These are phyloP conservation scores for Geranomyces variabilis DNA, from an alignment of 192 early-diverging fungal species.

Conservation along the genomic window DNA sequence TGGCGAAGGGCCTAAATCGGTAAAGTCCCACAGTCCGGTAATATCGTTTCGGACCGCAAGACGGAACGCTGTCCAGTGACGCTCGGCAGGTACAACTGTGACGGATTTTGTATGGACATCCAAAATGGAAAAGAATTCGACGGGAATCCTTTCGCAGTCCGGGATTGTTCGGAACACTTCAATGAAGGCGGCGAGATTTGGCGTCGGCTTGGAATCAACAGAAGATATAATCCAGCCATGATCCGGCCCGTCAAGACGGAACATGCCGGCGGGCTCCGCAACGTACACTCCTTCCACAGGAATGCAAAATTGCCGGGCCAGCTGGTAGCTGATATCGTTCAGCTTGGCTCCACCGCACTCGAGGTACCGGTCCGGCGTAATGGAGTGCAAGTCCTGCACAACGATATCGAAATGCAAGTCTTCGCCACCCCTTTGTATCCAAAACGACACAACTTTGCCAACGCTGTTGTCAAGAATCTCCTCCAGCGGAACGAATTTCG, in stretches of 20 bases:
- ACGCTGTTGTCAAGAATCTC: constrained; percentile 72
- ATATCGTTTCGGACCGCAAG: constrained; percentile 71
- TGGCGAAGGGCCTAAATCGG: constrained; percentile 63
- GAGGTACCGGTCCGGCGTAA: constrained; percentile 83
- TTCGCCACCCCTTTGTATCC: constrained; percentile 76
- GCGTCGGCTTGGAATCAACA: constrained; percentile 73
- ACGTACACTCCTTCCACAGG: constrained; percentile 79
- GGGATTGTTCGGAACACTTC: constrained; percentile 70
- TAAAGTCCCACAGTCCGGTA: constrained; percentile 83
- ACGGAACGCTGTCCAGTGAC: constrained; percentile 85
- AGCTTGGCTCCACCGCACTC: constrained; percentile 81
- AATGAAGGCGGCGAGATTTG: constrained; percentile 77
- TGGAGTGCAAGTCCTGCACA: constrained; percentile 76
- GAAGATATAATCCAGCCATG: constrained; percentile 77
- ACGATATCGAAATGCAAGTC: constrained; percentile 57
- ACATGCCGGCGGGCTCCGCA: constrained; percentile 65
- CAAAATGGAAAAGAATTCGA: constrained; percentile 79
- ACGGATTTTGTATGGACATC: constrained; percentile 81
- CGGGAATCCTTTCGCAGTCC: constrained; percentile 76
- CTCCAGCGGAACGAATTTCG: constrained; percentile 81
- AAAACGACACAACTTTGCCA: constrained; percentile 56
- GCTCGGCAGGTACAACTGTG: constrained; percentile 81
- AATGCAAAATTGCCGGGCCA: constrained; percentile 53
- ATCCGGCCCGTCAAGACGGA: constrained; percentile 68
- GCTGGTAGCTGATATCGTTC: constrained; percentile 59